Evolutionary conservation across 805 yeast species (phyloP).

Genomic region (Metschnikowia reukaufii): DNA sequence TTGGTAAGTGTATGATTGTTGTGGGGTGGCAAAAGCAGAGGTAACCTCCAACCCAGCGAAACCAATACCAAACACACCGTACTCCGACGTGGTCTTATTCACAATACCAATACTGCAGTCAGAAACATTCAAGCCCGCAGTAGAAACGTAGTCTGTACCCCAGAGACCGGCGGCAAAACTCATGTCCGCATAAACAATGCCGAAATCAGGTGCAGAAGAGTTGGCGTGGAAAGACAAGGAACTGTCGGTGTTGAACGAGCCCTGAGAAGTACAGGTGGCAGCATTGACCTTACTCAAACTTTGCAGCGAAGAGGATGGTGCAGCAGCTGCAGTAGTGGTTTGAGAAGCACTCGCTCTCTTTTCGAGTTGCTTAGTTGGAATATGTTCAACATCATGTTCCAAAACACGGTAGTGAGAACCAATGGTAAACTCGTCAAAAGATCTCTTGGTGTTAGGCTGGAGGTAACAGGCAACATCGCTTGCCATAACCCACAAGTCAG

Average conservation of each 20-base stretch:
- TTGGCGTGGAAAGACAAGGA: background rate
- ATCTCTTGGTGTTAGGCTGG: background rate
- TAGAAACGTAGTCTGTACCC: background rate
- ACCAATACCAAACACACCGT: background rate
- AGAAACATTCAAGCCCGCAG: background rate
- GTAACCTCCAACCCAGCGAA: background rate
- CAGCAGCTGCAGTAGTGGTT: background rate
- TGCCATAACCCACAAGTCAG: conserved; percentile 43
- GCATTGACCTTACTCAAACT: background rate
- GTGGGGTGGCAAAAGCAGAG: background rate
- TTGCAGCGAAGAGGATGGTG: too few relatives aligned
- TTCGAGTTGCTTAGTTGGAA: background rate
- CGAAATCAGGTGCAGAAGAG: conserved; percentile 22
- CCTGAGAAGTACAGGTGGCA: conserved; percentile 12
- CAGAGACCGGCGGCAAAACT: background rate
- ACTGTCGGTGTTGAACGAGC: background rate
- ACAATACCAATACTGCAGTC: background rate
- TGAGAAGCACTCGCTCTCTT: background rate
- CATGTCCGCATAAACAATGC: background rate
- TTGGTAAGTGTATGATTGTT: background rate
- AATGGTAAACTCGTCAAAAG: background rate
- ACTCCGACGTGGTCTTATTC: background rate
- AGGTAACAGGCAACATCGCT: conserved; percentile 4
- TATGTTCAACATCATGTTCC: background rate
- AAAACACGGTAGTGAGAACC: conserved; percentile 4